Evolutionary conservation across 768 basidiomycete genomes (phyloP).

Genomic region (Lactarius psammicola): DNA sequence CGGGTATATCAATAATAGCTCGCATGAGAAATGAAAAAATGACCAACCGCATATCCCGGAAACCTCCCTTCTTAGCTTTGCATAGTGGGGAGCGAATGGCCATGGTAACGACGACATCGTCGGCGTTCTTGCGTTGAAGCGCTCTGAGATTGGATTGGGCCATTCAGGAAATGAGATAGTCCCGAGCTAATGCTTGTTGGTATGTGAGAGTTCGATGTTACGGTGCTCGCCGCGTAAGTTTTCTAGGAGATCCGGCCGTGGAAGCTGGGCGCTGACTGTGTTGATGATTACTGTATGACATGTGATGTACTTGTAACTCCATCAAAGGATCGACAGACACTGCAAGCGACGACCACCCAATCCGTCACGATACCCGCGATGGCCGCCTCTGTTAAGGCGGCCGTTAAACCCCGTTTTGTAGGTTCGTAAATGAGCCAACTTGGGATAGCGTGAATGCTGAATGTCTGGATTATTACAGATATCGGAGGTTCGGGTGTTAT

Average conservation of each 20-base stretch:
- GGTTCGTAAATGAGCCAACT: slow-evolving; percentile 1
- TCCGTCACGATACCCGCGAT: neutral
- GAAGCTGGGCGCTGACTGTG: neutral
- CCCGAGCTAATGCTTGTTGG: slow-evolving; percentile 57
- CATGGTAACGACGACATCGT: slow-evolving; percentile 83
- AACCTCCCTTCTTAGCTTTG: slow-evolving; percentile 73
- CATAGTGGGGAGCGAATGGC: slow-evolving; percentile 75
- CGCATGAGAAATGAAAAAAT: slow-evolving; percentile 15
- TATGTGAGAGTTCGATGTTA: neutral
- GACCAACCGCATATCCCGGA: slow-evolving; percentile 64
- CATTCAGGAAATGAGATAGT: slow-evolving; percentile 36
- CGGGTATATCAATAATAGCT: too few relatives aligned
- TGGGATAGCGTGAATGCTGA: neutral
- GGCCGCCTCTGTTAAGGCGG: neutral
- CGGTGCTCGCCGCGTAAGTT: neutral
- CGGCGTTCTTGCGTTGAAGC: slow-evolving; percentile 57
- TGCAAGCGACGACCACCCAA: too few relatives aligned
- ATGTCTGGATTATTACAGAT: slow-evolving; percentile 43
- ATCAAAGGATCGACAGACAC: too few relatives aligned
- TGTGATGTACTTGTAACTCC: too few relatives aligned
- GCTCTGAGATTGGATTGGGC: slow-evolving; percentile 42
- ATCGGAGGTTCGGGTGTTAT: slow-evolving; percentile 20
- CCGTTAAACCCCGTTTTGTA: slow-evolving; percentile 7
- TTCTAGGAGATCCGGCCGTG: neutral
- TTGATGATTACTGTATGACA: too few relatives aligned